A percentile compares a stretch with the other conserved stretches of the same genome.
phyloP scores from a whole-genome alignment of 106 monocot genomes.

The Cymbidium sinense region DNA sequence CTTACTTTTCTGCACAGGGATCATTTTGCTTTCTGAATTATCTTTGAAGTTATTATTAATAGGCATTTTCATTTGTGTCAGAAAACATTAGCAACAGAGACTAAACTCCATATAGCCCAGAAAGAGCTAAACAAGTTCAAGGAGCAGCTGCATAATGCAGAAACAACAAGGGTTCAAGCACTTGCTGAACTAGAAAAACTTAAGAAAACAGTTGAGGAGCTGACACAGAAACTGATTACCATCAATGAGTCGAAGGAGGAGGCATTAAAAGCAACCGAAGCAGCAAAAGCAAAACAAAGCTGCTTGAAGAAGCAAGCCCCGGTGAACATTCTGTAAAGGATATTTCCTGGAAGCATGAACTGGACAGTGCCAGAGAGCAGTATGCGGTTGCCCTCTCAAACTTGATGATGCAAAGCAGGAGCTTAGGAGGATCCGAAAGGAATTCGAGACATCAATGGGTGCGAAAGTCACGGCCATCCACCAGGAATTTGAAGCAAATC shows the following conservation, averaged over 20 bases:
- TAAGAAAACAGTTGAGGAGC: conserved; percentile 36
- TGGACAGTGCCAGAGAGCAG: conserved; percentile 42
- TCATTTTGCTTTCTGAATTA: not conserved
- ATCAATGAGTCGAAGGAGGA: conserved; percentile 49
- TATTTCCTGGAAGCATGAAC: conserved; percentile 24
- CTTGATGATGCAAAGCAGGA: conserved; percentile 61
- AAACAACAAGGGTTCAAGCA: conserved; percentile 36
- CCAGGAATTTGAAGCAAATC: conserved; percentile 47
- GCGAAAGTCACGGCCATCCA: conserved; percentile 40
- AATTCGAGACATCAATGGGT: conserved; percentile 47
- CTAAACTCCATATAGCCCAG: conserved; percentile 53
- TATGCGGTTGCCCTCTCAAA: conserved; percentile 38
- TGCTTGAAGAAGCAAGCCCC: conserved; percentile 26
- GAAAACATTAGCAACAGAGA: conserved; percentile 43
- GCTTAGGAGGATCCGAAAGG: conserved; percentile 48
- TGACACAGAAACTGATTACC: conserved; percentile 25
- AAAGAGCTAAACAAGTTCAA: conserved; percentile 48
- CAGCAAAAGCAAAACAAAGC: conserved; percentile 30
- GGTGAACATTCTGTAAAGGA: conserved; percentile 13
- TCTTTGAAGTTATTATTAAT: not conserved
- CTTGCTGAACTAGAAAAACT: conserved; percentile 43
- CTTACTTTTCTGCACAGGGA: not conserved
- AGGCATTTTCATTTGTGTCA: conserved; percentile 7
- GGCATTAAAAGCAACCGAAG: conserved; percentile 40
- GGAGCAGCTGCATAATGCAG: conserved; percentile 50